Base-by-base conservation (phyloP, 768 basidiomycete species). In the Lactarius deliciosus region DNA sequence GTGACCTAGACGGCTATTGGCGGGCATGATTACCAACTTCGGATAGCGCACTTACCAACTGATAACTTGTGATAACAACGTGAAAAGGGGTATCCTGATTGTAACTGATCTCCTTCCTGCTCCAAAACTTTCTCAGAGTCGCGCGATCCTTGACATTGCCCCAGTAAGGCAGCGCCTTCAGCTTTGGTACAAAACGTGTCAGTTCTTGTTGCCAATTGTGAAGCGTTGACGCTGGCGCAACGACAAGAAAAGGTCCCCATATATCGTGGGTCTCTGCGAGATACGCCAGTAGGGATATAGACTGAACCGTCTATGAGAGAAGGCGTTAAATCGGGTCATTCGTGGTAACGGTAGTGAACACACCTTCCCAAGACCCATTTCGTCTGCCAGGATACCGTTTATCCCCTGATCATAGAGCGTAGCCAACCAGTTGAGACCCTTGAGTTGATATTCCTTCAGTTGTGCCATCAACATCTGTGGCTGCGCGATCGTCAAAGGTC, bases 121-220 rank as follows among this genome's bases (percentile, higher is more conserved):
- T 95, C 97, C 97, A 99, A 73, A 98, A 96, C 76, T 96, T 95
- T 64, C 97, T 86, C 64, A 99, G 78, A 2, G 94, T 96, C 47
- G 94, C 86, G 53, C 97, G 89, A 74, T 99, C 97, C 76, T 96
- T 97, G 55, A 94, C 91, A 74, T 91, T 94, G 43, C 97, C 97
- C 97, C 97, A 99, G 74, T 99, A 98, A 1, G 97, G 97, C 53
- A 99, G 78, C 3, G 95, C 94, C 75, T 98, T 98, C 60, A 99
- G 83, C 62, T 82, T 82, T 30, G 97, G 97, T 5, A 97, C 94
- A 74, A 99, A 99, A 30, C 95, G 89, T 20, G 95, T 92, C 63
- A 99, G 82, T 76, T 99, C 97, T 74, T 98, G 97, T 75, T 98
- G 96, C 97, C 97, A 99, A 74, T 98, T 98, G 77, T 98, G 96